These are phyloP conservation scores for Carex parvula DNA, from an alignment of 176 grass and related monocot species.

Conservation along the genomic window DNA sequence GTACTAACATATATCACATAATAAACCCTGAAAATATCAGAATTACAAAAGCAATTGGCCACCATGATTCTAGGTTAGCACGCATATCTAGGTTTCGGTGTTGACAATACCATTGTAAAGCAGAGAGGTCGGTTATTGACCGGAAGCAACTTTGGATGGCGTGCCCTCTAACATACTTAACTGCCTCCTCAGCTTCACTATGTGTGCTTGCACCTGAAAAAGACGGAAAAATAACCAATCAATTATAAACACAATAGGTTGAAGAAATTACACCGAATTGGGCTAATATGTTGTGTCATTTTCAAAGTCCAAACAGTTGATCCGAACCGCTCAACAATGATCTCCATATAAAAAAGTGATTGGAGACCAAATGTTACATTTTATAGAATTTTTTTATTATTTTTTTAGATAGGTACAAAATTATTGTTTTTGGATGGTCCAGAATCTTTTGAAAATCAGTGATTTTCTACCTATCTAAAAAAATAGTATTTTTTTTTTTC, in stretches of 20 bases:
- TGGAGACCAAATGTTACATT: too few relatives aligned
- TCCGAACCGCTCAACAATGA: too few relatives aligned
- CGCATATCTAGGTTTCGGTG: too few relatives aligned
- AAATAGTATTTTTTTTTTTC: too few relatives aligned
- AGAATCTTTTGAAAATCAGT: too few relatives aligned
- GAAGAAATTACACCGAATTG: not conserved
- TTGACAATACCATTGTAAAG: not conserved
- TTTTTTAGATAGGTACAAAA: too few relatives aligned
- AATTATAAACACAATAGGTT: constrained; percentile 20
- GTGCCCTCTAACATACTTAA: constrained; percentile 79
- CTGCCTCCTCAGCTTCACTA: constrained; percentile 90
- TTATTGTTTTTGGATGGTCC: too few relatives aligned
- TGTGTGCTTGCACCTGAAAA: constrained; percentile 77
- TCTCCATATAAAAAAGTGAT: too few relatives aligned
- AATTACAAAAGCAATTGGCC: not conserved
- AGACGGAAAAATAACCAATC: constrained; percentile 2
- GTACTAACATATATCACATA: not conserved
- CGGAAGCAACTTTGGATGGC: constrained; percentile 63
- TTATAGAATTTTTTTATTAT: too few relatives aligned
- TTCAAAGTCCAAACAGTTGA: too few relatives aligned
- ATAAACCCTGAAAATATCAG: not conserved
- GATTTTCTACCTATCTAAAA: too few relatives aligned
- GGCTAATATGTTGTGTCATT: too few relatives aligned
- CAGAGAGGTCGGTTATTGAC: constrained; percentile 37
- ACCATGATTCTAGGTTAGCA: not conserved